Conservation (phyloP, 371 early-diverging fungal genomes). For the Syncephalastrum racemosum region DNA sequence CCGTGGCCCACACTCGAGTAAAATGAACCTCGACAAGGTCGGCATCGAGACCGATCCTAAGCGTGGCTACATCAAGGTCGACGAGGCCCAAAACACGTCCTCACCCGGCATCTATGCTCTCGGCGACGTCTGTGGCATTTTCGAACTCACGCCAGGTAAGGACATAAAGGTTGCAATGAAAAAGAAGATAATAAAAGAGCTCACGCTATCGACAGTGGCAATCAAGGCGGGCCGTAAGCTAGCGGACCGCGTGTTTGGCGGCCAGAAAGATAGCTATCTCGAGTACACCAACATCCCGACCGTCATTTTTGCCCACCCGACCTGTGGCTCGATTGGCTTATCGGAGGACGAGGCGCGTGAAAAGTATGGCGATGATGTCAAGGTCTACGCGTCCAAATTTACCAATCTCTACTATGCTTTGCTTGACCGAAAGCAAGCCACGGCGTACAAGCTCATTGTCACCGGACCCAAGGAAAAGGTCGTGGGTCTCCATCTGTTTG, state of each 20-base stretch:
- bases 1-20: constrained; percentile 70
- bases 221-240: constrained; percentile 95
- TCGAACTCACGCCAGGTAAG: constrained; percentile 89
- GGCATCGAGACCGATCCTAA: constrained; percentile 64
- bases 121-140: constrained; percentile 92
- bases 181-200: not conserved
- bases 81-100: constrained; percentile 91
- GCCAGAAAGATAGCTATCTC: constrained; percentile 60
- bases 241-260: constrained; percentile 90
- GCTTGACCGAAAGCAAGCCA: constrained; percentile 85
- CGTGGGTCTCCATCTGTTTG: constrained; percentile 95
- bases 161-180: not conserved
- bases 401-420: constrained; percentile 91
- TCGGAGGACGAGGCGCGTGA: constrained; percentile 82
- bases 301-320: constrained; percentile 96
- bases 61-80: constrained; percentile 69
- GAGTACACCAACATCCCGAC: constrained; percentile 95
- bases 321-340: constrained; percentile 87
- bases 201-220: constrained; percentile 53
- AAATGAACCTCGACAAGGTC: constrained; percentile 67
- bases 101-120: constrained; percentile 78
- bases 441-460: constrained; percentile 88
- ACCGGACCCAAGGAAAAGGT: constrained; percentile 89
- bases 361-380: constrained; percentile 77
- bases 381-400: constrained; percentile 85